A percentile compares a stretch with the other conserved stretches of the same genome.
Conservation (phyloP, 345 rosid species). For the Heritiera littoralis region DNA sequence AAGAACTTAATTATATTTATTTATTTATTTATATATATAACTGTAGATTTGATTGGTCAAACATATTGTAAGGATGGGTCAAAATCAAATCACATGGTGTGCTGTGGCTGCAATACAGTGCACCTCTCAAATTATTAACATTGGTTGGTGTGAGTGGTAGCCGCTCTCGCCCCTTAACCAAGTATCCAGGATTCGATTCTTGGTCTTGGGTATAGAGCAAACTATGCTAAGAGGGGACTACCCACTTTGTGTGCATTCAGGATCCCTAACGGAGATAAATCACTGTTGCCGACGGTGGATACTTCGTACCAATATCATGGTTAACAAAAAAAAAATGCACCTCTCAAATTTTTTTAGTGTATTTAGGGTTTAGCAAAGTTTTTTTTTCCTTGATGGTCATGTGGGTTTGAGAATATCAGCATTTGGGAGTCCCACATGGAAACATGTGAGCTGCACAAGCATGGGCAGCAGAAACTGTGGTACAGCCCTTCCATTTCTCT, state of each 20-base stretch:
- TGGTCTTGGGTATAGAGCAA: too few relatives aligned
- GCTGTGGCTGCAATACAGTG: conserved; percentile 32
- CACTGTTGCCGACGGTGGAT: too few relatives aligned
- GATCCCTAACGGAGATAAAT: too few relatives aligned
- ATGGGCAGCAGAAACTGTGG: conserved; percentile 21
- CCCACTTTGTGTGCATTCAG: too few relatives aligned
- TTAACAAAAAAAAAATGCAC: too few relatives aligned
- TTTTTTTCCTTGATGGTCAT: conserved; percentile 17
- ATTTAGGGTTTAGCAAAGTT: conserved; percentile 27
- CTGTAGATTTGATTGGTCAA: conserved; percentile 37
- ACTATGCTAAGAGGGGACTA: too few relatives aligned
- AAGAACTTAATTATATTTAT: neutral
- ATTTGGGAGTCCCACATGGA: conserved; percentile 44
- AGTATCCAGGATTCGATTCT: too few relatives aligned
- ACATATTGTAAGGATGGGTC: conserved; percentile 30
- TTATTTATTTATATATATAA: neutral
- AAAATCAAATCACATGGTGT: conserved; percentile 52
- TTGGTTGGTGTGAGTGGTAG: too few relatives aligned
- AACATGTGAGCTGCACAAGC: conserved; percentile 50
- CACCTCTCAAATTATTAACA: conserved; percentile 26
- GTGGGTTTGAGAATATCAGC: conserved; percentile 42
- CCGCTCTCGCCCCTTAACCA: too few relatives aligned
- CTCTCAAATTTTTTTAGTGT: conserved; percentile 19
- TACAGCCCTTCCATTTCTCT: neutral
- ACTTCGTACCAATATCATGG: too few relatives aligned